Conservation (phyloP, 306 rosid genomes). For the Quercus aquifolioides region DNA sequence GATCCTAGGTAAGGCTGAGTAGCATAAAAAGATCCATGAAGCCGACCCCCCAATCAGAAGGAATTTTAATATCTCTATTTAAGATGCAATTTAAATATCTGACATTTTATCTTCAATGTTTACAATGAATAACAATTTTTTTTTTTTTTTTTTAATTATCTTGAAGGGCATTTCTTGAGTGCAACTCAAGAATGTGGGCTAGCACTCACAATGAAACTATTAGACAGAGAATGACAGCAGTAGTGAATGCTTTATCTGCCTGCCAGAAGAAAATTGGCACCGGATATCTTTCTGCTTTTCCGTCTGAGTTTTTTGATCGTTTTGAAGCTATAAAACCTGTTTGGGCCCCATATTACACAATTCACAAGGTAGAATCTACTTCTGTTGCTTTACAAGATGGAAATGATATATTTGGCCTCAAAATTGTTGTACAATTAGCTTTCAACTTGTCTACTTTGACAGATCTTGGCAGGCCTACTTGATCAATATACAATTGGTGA, state of each 20-base stretch:
- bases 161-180: constrained; percentile 89
- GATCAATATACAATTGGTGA: constrained; percentile 71
- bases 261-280: constrained; percentile 75
- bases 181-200: constrained; percentile 92
- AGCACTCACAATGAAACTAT: constrained; percentile 58
- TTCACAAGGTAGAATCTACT: constrained; percentile 71
- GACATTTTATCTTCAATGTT: constrained; percentile 8
- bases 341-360: constrained; percentile 98
- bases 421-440: not conserved
- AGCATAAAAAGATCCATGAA: too few relatives aligned
- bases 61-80: not conserved
- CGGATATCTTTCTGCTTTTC: constrained; percentile 94
- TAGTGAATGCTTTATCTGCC: constrained; percentile 47
- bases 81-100: not conserved
- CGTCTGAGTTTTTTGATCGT: constrained; percentile 67
- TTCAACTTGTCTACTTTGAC: constrained; percentile 21
- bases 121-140: constrained; percentile 25
- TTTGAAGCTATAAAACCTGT: constrained; percentile 48
- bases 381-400: not conserved
- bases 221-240: constrained; percentile 53
- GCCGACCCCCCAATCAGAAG: not conserved
- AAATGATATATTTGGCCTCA: constrained; percentile 4
- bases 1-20: too few relatives aligned
- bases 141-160: not conserved
- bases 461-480: constrained; percentile 87